Conservation (phyloP, 1,139 yeast genomes). For the Protomyces gravidus region DNA sequence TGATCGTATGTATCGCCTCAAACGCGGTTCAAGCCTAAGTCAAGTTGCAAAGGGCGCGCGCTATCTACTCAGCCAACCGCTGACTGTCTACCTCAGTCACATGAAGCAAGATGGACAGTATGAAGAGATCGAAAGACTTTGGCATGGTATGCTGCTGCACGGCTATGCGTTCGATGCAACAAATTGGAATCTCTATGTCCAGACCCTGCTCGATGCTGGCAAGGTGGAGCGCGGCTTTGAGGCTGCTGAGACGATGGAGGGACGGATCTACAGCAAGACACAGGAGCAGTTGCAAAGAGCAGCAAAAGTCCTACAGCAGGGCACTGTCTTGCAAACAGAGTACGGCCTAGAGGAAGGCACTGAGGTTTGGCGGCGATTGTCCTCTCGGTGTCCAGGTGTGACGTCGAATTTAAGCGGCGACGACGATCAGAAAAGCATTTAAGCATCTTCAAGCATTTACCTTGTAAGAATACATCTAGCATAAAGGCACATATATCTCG, state of each 20-base stretch:
- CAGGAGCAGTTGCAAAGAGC: not conserved
- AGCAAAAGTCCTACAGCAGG: not conserved
- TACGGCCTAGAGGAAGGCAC: not conserved
- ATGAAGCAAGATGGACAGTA: conserved; percentile 7
- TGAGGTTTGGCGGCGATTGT: not conserved
- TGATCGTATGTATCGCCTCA: conserved; percentile 16
- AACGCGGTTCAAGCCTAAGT: not conserved
- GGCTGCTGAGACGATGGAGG: not conserved
- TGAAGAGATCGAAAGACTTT: conserved; percentile 14
- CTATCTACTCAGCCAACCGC: conserved; percentile 5
- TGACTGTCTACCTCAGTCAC: conserved; percentile 5
- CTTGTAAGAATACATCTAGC: not conserved
- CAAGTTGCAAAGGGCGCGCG: conserved; percentile 21
- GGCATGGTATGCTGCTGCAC: conserved; percentile 13
- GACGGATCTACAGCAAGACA: not conserved
- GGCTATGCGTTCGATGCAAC: conserved; percentile 20
- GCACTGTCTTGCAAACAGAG: not conserved
- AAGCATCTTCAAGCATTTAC: not conserved
- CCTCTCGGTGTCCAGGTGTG: not conserved
- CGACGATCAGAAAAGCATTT: not conserved
- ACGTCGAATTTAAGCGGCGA: not conserved
- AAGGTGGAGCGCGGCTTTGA: conserved; percentile 8
- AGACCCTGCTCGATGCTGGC: conserved; percentile 5
- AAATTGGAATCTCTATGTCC: conserved; percentile 23
- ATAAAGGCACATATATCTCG: not conserved